Percentiles rank a stretch among this genome's conserved stretches.
These are phyloP conservation scores for Hypoxylon rickii DNA, from an alignment of 495 filamentous ascomycete species.

Conservation along the genomic window DNA sequence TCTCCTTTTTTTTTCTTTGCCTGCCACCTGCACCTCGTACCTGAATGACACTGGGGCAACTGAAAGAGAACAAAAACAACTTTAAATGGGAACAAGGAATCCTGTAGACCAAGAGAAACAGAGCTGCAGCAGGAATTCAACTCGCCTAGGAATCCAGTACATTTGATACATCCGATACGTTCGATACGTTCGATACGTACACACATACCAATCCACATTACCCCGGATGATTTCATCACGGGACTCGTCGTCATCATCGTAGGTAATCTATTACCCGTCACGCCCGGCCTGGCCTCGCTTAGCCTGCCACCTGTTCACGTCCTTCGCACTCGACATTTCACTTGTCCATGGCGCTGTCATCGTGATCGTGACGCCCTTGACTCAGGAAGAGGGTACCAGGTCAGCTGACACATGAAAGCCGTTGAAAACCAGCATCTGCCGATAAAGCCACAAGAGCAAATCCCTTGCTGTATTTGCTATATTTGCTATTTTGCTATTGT, in stretches of 20 bases:
- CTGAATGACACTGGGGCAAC: too few relatives aligned
- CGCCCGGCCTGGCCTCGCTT: too few relatives aligned
- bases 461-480: too few relatives aligned
- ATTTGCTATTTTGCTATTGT: too few relatives aligned
- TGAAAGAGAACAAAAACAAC: too few relatives aligned
- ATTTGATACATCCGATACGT: background rate
- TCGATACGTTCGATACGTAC: background rate
- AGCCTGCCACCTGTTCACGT: slow-evolving; percentile 22
- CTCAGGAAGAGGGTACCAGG: slow-evolving; percentile 10
- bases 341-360: background rate
- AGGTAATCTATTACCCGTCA: slow-evolving; percentile 24
- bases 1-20: too few relatives aligned
- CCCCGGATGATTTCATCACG: slow-evolving; percentile 30
- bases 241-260: slow-evolving; percentile 26
- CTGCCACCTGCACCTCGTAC: too few relatives aligned
- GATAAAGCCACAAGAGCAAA: slow-evolving; percentile 15
- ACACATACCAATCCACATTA: background rate
- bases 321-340: background rate
- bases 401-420: slow-evolving; percentile 27
- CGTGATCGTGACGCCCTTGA: slow-evolving; percentile 4
- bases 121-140: too few relatives aligned
- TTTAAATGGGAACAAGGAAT: too few relatives aligned
- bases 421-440: background rate
- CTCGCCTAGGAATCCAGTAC: background rate
- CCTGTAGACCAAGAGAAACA: too few relatives aligned